Base-by-base conservation (phyloP, 768 basidiomycete species). In the Suillus subluteus region DNA sequence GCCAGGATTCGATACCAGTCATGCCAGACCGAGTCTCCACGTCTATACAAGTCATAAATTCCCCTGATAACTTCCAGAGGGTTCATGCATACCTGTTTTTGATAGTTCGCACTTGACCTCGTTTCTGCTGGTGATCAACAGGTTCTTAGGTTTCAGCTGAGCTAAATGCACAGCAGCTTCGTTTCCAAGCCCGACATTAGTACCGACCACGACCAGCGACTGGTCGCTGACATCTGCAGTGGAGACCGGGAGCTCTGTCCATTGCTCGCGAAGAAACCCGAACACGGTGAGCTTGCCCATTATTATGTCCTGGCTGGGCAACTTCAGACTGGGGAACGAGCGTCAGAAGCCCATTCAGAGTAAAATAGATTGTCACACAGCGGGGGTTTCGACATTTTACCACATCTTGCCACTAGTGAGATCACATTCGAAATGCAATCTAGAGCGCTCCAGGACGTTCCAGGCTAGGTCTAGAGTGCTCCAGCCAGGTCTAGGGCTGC, bases 151-250 rank as follows among this genome's bases (percentile, higher is more conserved):
- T 26, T 65, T 69, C 32, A 75, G 70, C 37, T 69, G 75, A n/a
- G 72, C 71, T 18, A 77, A 52, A 30, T 67, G 72, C 26, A 73
- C 54, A n/a, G 71, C 75, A 16, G 74, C 73, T 67, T 77, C 76
- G 13, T 74, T 69, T n/a, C 75, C 75, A 11, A 74, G 74, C 26
- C 75, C 76, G 18, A 75, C 68, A 62, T 76, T 76, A 40, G 76
- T 64, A 18, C 75, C 73, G 0, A 68, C 67, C 48, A 77, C 62
- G 8, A 77, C 50, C 15, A 77, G 65, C 12, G 73, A 71, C 65
- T 77, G 71, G 64, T 72, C 66, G 46, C 67, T 65, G 50, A 69
- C 58, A 23, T 76, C 65, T 8, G 73, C 54, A 8, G 63, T 69
- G 38, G 73, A 62, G n/a, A 69, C 16, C 18, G 74, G 77, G 30